Evolutionary conservation across 345 rosid genomes (phyloP).

Genomic region (Citrus australasica): DNA sequence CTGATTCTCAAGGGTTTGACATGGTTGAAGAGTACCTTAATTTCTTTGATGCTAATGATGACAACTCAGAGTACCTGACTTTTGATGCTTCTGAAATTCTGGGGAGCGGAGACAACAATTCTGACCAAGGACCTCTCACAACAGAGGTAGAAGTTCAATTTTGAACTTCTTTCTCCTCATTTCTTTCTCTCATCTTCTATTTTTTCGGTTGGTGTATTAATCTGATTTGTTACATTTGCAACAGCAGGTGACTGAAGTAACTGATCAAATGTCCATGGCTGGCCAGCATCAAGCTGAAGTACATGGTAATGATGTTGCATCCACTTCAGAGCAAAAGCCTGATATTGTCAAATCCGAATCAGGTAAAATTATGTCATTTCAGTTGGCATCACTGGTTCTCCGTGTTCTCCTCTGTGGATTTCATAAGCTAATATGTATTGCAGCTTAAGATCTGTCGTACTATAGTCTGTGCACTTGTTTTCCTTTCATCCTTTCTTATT

Average conservation of each 20-base stretch:
- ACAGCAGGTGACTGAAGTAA: slow-evolving; percentile 44
- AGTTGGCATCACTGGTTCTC: neutral
- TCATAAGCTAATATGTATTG: neutral
- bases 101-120: slow-evolving; percentile 26
- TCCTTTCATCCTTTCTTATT: neutral
- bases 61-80: slow-evolving; percentile 27
- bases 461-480: neutral
- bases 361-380: slow-evolving; percentile 40
- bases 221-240: slow-evolving; percentile 9
- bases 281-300: slow-evolving; percentile 32
- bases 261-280: slow-evolving; percentile 31
- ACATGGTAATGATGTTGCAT: slow-evolving; percentile 35
- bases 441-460: neutral
- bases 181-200: neutral
- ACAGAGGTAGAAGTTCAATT: slow-evolving; percentile 35
- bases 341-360: slow-evolving; percentile 39
- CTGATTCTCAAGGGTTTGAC: slow-evolving; percentile 42
- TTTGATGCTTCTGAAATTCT: slow-evolving; percentile 54
- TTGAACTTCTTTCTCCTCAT: neutral
- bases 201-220: slow-evolving; percentile 4
- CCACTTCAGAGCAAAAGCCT: slow-evolving; percentile 53
- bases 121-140: slow-evolving; percentile 21
- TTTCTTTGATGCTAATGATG: slow-evolving; percentile 60
- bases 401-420: neutral
- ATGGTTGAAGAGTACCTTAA: slow-evolving; percentile 66